A percentile compares a stretch with the other conserved stretches of the same genome.
phyloP scores from a whole-genome alignment of 2,329 filamentous ascomycete species.

The Eutypella sp. region DNA sequence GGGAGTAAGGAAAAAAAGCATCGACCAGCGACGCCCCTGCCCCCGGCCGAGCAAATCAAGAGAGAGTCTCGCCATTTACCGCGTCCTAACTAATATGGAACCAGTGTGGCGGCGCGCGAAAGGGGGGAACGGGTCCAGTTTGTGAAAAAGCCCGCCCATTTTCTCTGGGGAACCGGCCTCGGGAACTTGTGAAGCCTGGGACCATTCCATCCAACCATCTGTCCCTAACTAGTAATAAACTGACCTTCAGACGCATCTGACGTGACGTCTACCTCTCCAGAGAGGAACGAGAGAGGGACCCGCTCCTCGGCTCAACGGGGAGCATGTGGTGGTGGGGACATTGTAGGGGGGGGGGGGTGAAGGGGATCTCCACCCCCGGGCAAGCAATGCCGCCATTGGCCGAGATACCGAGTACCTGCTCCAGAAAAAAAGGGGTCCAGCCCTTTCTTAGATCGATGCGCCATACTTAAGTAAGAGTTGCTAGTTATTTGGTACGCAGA shows the following conservation, averaged over 20 bases:
- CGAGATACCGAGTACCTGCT: conserved; percentile 36
- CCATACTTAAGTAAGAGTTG: too few relatives aligned
- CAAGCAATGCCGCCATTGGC: conserved; percentile 37
- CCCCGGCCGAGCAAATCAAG: too few relatives aligned
- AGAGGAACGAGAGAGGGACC: conserved; percentile 12
- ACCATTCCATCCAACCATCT: too few relatives aligned
- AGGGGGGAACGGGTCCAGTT: too few relatives aligned
- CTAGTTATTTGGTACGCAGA: not conserved
- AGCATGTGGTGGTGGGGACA: too few relatives aligned
- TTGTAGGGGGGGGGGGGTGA: too few relatives aligned
- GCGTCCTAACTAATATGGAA: not conserved
- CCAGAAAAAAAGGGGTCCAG: conserved; percentile 18
- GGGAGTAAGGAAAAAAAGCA: not conserved
- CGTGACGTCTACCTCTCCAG: not conserved
- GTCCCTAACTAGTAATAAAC: too few relatives aligned
- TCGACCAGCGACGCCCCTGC: not conserved
- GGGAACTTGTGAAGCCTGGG: not conserved
- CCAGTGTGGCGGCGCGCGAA: too few relatives aligned
- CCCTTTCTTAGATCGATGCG: too few relatives aligned
- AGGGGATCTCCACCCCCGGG: conserved; percentile 10
- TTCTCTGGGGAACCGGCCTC: not conserved
- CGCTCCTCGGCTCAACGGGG: conserved; percentile 34
- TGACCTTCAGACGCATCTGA: conserved; percentile 13
- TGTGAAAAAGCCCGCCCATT: too few relatives aligned
- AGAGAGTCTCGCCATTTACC: too few relatives aligned